Evolutionary conservation across 345 rosid genomes (phyloP).

Genomic region (Mercurialis annua): DNA sequence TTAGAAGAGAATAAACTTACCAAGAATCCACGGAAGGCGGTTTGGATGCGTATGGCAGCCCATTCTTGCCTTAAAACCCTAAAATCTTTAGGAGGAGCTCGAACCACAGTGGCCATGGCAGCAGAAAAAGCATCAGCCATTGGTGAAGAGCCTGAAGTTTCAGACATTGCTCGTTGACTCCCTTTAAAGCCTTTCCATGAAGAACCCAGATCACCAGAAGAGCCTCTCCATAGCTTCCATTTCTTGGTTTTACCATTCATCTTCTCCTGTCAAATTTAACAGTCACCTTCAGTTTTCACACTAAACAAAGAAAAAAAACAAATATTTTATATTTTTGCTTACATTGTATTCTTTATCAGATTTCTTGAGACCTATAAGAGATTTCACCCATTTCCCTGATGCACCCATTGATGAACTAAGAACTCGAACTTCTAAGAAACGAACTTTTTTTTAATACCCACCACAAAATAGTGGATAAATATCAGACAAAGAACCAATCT

Average conservation of each 20-base stretch:
- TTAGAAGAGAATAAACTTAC: conserved; percentile 31
- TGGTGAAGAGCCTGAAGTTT: conserved; percentile 42
- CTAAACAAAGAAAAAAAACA: background rate
- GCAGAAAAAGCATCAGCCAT: conserved; percentile 49
- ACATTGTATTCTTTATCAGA: conserved; percentile 59
- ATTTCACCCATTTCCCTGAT: conserved; percentile 90
- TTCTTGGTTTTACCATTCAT: conserved; percentile 51
- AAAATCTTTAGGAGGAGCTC: conserved; percentile 90
- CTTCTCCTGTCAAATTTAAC: no score
- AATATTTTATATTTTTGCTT: conserved; percentile 20
- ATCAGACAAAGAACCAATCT: background rate
- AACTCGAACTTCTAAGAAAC: conserved; percentile 8
- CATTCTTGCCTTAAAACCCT: conserved; percentile 75
- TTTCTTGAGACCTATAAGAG: conserved; percentile 69
- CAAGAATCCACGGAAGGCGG: conserved; percentile 92
- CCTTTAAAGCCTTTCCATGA: conserved; percentile 64
- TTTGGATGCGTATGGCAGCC: conserved; percentile 89
- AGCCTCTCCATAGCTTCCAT: conserved; percentile 83
- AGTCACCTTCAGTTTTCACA: no score
- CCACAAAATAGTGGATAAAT: background rate
- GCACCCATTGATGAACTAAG: conserved; percentile 60
- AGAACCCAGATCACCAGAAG: conserved; percentile 56
- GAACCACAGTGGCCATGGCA: conserved; percentile 73
- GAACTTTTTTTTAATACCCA: conserved; percentile 4
- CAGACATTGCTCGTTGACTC: conserved; percentile 45